Evolutionary conservation across 2,329 filamentous ascomycete species (phyloP), one percentile per base, ranked within the genome.

Genomic region (Trichophyton benhamiae): DNA sequence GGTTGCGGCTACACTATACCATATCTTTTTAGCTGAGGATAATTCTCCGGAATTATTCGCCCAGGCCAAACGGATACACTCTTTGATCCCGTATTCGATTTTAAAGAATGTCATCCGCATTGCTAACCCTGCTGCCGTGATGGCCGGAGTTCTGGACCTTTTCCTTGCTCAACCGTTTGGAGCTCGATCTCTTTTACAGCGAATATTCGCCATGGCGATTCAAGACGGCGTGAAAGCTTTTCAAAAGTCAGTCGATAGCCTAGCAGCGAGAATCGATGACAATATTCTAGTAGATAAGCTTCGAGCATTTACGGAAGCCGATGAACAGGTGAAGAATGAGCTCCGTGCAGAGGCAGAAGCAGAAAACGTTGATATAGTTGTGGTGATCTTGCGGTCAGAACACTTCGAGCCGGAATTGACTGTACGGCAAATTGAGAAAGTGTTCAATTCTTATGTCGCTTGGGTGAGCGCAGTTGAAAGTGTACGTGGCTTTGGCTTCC

Each of bases 21-120:
- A 99, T 73, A 80, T 99, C 38, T 99, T 99, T 80, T 81, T 99
- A 52, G 94, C 94, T 4, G 94, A 99, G 73, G 94, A 99, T 76
- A 99, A 99, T 74, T 96, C 92, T 0, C 91, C 94, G 0, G 94
- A 99, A 71, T 76, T 99, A 33, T 97, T 97, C 72, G 90, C 91
- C 0, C 94, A 99, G 74, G 86, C 88, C 3, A 96, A 92, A 76
- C 85, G 89, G 63, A 96, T 97, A 59, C 94, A 99, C 72, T 96
- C 91, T 0, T 82, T 97, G 61, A 87, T 99, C 52, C 94, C 94
- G 0, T 99, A 99, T 71, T 87, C 87, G 0, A 79, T 96, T 57
- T 80, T 99, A 72, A 99, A 99, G 78, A 96, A 97, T 71, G 90
- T 96, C 55, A 97, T 99, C 69, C 86, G 92, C 61, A 90, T 97